Evolutionary conservation across 2,329 filamentous ascomycete genomes (phyloP).

Genomic region (Pseudogymnoascus sp.): DNA sequence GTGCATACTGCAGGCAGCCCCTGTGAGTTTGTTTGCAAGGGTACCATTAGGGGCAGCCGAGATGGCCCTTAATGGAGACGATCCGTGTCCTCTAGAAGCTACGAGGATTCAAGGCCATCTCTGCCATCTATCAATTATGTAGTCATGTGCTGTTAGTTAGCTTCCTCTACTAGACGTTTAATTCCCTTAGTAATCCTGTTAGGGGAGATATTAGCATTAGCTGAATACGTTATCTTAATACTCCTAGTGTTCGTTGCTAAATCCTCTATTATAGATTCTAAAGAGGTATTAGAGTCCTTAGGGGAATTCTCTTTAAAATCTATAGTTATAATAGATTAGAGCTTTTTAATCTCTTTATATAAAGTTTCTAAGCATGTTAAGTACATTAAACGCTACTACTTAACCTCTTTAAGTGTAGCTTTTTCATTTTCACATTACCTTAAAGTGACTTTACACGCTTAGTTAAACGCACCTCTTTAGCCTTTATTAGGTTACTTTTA

Average conservation of each 20-base stretch:
- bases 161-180: not conserved
- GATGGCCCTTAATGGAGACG: not conserved
- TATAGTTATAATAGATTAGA: not conserved
- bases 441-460: not conserved
- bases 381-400: not conserved
- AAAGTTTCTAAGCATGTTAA: not conserved
- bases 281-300: not conserved
- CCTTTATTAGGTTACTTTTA: not conserved
- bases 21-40: too few species aligned
- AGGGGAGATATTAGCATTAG: not conserved
- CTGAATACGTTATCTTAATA: too few species aligned
- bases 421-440: not conserved
- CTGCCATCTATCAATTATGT: not conserved
- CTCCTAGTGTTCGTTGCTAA: too few species aligned
- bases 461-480: not conserved
- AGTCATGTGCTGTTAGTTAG: not conserved
- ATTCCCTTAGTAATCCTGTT: not conserved
- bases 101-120: too few species aligned
- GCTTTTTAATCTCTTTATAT: not conserved
- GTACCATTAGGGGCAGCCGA: too few species aligned
- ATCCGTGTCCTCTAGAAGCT: not conserved
- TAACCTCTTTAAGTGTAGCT: not conserved
- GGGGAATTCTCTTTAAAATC: not conserved
- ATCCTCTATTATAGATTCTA: not conserved
- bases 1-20: too few species aligned